phyloP scores from a whole-genome alignment of 768 basidiomycete species.

The Rossbeevera mucosa region DNA sequence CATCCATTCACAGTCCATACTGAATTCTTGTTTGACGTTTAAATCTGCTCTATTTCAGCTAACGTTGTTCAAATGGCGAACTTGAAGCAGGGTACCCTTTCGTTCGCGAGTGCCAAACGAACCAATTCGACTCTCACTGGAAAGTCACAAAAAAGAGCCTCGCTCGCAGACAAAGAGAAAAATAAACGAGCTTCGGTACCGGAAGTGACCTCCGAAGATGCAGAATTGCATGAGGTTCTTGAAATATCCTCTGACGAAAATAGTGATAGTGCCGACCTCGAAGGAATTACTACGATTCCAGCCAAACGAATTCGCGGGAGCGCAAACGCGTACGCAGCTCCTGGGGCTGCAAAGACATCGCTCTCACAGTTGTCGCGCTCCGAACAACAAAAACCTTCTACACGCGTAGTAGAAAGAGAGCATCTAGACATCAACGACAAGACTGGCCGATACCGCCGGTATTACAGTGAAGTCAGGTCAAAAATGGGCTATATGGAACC shows the following conservation, averaged over 20 bases:
- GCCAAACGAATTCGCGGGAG: constrained; percentile 25
- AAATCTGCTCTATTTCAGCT: constrained; percentile 1
- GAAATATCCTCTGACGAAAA: constrained; percentile 25
- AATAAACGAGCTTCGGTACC: constrained; percentile 1
- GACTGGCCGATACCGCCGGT: constrained; percentile 47
- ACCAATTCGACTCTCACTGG: constrained; percentile 27
- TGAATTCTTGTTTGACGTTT: not conserved
- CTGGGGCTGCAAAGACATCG: constrained; percentile 2
- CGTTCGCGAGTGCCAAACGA: constrained; percentile 45
- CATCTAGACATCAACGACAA: constrained; percentile 43
- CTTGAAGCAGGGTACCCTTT: constrained; percentile 44
- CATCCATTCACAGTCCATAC: not conserved
- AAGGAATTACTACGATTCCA: constrained; percentile 11
- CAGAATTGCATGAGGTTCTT: not conserved
- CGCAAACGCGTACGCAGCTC: constrained; percentile 13
- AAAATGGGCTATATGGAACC: constrained; percentile 55
- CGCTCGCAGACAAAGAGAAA: constrained; percentile 6
- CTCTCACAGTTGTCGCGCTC: constrained; percentile 1
- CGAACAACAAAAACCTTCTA: constrained; percentile 3
- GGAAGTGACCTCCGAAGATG: not conserved
- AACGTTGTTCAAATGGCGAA: constrained; percentile 3
- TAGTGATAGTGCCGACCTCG: constrained; percentile 2
- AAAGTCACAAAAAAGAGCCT: constrained; percentile 16
- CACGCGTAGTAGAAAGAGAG: constrained; percentile 15
- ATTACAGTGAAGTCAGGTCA: constrained; percentile 42